phyloP scores from a whole-genome alignment of 1,284 basidiomycete species.

The Austropuccinia psidii region DNA sequence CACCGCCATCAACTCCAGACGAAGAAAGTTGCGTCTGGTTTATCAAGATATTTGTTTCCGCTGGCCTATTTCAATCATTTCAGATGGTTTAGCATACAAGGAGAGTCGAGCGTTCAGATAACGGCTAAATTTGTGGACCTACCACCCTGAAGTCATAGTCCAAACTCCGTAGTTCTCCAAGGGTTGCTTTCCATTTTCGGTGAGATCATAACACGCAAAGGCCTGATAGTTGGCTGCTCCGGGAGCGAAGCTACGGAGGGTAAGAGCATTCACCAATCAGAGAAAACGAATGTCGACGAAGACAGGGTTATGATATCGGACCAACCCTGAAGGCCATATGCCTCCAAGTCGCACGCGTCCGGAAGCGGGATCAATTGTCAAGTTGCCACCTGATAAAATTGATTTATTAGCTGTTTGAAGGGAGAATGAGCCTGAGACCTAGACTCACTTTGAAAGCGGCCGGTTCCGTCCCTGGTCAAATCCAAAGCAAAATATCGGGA shows the following conservation, averaged over 20 bases:
- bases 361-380: background rate
- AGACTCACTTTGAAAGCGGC: slow-evolving; percentile 38
- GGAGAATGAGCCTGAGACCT: slow-evolving; percentile 38
- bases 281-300: slow-evolving; percentile 30
- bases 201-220: slow-evolving; percentile 42
- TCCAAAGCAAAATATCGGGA: background rate
- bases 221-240: slow-evolving; percentile 36
- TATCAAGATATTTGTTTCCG: slow-evolving; percentile 38
- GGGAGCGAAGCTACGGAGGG: slow-evolving; percentile 33
- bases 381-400: background rate
- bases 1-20: slow-evolving; percentile 42
- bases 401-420: background rate
- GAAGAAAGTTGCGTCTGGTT: slow-evolving; percentile 37
- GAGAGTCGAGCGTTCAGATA: too few relatives aligned
- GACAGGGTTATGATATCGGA: too few relatives aligned
- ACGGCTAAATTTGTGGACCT: too few relatives aligned
- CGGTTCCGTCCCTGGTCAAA: background rate
- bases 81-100: too few relatives aligned
- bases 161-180: too few relatives aligned
- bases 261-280: background rate
- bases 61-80: too few relatives aligned
- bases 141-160: too few relatives aligned
- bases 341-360: background rate
- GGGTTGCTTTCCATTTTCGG: slow-evolving; percentile 41
- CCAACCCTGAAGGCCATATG: background rate